phyloP scores from a whole-genome alignment of 129 eudicot species.

The Ambrosia trifida region DNA sequence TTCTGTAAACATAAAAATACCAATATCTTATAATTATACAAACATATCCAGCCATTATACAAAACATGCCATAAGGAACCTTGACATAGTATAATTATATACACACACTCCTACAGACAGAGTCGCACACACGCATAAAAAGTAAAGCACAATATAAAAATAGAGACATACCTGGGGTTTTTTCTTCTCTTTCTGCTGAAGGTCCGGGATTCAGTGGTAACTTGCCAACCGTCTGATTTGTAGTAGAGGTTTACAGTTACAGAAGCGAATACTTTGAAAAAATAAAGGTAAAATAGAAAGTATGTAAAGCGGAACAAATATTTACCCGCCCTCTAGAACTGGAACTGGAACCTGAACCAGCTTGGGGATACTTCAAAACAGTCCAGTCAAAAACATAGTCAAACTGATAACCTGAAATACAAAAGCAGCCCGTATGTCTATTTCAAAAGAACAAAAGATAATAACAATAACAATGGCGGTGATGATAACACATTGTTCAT shows the following conservation, averaged over 20 bases:
- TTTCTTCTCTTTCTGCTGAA: conserved; percentile 70
- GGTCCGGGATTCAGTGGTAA: conserved; percentile 65
- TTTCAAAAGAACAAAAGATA: neutral
- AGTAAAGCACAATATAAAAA: neutral
- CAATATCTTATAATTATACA: neutral
- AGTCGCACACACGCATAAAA: neutral
- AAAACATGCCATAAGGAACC: no score
- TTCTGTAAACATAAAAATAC: no score
- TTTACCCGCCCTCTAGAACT: conserved; percentile 65
- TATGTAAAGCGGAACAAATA: conserved; percentile 20
- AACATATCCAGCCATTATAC: no score
- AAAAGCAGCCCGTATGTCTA: neutral
- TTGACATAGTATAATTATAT: neutral
- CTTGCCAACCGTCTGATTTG: conserved; percentile 60
- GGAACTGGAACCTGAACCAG: conserved; percentile 75
- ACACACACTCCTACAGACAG: neutral
- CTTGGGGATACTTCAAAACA: conserved; percentile 74
- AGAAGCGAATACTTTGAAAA: neutral
- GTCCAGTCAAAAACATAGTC: conserved; percentile 93
- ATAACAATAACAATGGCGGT: neutral
- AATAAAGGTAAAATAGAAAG: neutral
- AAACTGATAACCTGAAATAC: conserved; percentile 66
- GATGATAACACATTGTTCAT: conserved; percentile 2
- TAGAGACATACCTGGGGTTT: conserved; percentile 60
- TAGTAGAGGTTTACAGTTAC: conserved; percentile 23